Conservation (phyloP, 2,329 filamentous ascomycete species). For the Plenodomus lindquistii region DNA sequence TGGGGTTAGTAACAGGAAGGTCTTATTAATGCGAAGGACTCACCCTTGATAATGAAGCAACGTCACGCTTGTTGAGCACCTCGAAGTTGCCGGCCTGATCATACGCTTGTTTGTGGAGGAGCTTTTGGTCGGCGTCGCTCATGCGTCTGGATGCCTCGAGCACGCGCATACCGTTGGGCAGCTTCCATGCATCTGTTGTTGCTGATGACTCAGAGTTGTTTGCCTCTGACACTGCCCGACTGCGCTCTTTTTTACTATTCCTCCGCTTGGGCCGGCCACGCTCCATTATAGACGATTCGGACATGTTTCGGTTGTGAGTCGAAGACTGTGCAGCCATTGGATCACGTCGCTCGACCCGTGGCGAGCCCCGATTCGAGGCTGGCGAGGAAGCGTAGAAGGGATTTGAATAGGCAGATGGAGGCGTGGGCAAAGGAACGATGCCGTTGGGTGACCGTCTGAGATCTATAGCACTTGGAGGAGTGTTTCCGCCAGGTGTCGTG, state of each 20-base stretch:
- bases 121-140: slow-evolving; percentile 41
- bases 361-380: slow-evolving; percentile 34
- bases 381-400: slow-evolving; percentile 39
- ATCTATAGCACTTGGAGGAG: slow-evolving; percentile 34
- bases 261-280: slow-evolving; percentile 42
- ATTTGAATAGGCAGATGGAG: slow-evolving; percentile 37
- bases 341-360: slow-evolving; percentile 38
- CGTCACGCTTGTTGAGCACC: slow-evolving; percentile 45
- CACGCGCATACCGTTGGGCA: slow-evolving; percentile 44
- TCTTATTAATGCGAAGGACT: slow-evolving; percentile 15
- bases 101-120: slow-evolving; percentile 44
- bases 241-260: slow-evolving; percentile 36
- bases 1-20: slow-evolving; percentile 19
- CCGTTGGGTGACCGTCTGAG: slow-evolving; percentile 38
- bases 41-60: slow-evolving; percentile 63
- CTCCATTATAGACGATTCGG: slow-evolving; percentile 45
- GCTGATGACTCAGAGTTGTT: slow-evolving; percentile 23
- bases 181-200: slow-evolving; percentile 38
- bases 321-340: slow-evolving; percentile 22
- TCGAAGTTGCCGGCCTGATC: slow-evolving; percentile 48
- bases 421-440: slow-evolving; percentile 29
- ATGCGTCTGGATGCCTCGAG: slow-evolving; percentile 40
- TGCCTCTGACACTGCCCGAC: slow-evolving; percentile 40
- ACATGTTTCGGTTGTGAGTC: slow-evolving; percentile 41
- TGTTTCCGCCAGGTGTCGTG: slow-evolving; percentile 25